A percentile compares a stretch with the other conserved stretches of the same genome.
These are phyloP conservation scores for Alternaria angustiovoidea DNA, from an alignment of 2,329 filamentous ascomycete species.

Conservation along the genomic window DNA sequence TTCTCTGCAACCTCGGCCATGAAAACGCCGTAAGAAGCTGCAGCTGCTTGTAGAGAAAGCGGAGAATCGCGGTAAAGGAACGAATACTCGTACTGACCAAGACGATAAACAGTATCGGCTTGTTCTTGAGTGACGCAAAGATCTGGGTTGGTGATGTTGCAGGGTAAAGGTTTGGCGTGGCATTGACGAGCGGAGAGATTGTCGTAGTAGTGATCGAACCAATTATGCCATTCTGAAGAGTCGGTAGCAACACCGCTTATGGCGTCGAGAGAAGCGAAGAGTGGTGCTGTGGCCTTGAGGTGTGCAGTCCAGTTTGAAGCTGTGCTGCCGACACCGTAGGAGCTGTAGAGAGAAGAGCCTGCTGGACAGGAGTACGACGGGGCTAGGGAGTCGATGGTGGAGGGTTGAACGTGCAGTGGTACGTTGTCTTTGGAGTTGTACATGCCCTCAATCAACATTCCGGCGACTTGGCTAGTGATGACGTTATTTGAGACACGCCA, in stretches of 20 bases:
- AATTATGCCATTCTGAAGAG: slow-evolving; percentile 71
- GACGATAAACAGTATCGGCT: slow-evolving; percentile 74
- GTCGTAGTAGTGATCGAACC: slow-evolving; percentile 85
- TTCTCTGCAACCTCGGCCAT: slow-evolving; percentile 74
- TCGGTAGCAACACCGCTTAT: slow-evolving; percentile 70
- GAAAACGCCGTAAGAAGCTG: slow-evolving; percentile 74
- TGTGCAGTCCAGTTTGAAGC: slow-evolving; percentile 68
- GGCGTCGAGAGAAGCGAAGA: slow-evolving; percentile 70
- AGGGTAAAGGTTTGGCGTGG: slow-evolving; percentile 76
- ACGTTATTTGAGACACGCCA: slow-evolving; percentile 83
- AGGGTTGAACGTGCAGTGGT: slow-evolving; percentile 57
- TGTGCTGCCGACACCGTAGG: slow-evolving; percentile 57
- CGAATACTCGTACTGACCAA: slow-evolving; percentile 83
- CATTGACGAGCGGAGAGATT: slow-evolving; percentile 82
- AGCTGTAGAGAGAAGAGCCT: slow-evolving; percentile 56
- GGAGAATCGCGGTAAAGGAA: slow-evolving; percentile 76
- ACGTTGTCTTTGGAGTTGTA: slow-evolving; percentile 24
- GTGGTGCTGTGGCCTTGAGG: slow-evolving; percentile 61
- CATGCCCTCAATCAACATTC: slow-evolving; percentile 78
- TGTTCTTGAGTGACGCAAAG: slow-evolving; percentile 69
- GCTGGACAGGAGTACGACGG: slow-evolving; percentile 73
- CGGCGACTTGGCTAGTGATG: slow-evolving; percentile 82
- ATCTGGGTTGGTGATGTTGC: slow-evolving; percentile 61
- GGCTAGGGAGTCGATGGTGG: slow-evolving; percentile 74
- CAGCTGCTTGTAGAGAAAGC: slow-evolving; percentile 68